Conservation (phyloP, 106 monocot species). For the Cymbidium sinense region DNA sequence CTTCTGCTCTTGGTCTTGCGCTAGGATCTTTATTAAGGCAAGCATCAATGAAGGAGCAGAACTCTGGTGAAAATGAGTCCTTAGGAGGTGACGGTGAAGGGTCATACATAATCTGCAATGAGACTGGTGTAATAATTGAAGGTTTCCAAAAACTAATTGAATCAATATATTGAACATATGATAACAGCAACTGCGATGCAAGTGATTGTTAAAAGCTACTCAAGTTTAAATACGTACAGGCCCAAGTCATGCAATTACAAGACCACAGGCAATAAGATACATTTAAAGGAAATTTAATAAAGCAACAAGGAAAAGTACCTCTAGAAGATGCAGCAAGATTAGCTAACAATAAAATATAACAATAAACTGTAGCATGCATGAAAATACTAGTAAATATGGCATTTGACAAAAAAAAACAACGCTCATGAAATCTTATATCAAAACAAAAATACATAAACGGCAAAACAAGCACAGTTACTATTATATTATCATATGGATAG, state of each 20-base stretch:
- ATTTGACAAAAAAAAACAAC: too few species aligned
- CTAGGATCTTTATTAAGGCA: constrained; percentile 89
- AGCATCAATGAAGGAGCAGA: constrained; percentile 91
- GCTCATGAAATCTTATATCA: background rate
- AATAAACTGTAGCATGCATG: background rate
- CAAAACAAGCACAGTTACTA: background rate
- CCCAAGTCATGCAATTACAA: background rate
- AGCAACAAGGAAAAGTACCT: background rate
- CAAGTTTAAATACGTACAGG: background rate
- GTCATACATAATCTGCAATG: constrained; percentile 82
- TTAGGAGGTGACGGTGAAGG: constrained; percentile 77
- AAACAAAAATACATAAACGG: background rate
- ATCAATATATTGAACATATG: background rate
- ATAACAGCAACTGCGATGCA: background rate
- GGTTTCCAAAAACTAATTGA: background rate
- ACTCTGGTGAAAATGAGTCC: constrained; percentile 64
- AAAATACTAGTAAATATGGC: too few species aligned
- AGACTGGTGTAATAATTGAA: background rate
- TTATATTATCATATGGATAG: background rate
- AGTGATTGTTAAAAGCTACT: background rate
- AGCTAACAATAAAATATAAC: background rate
- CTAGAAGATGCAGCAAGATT: background rate
- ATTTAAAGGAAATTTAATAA: background rate
- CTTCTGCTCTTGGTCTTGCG: constrained; percentile 81
- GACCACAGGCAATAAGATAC: background rate